These are phyloP conservation scores for Kluyveromyces lactis DNA, from an alignment of 805 yeast genomes.

Conservation along the genomic window DNA sequence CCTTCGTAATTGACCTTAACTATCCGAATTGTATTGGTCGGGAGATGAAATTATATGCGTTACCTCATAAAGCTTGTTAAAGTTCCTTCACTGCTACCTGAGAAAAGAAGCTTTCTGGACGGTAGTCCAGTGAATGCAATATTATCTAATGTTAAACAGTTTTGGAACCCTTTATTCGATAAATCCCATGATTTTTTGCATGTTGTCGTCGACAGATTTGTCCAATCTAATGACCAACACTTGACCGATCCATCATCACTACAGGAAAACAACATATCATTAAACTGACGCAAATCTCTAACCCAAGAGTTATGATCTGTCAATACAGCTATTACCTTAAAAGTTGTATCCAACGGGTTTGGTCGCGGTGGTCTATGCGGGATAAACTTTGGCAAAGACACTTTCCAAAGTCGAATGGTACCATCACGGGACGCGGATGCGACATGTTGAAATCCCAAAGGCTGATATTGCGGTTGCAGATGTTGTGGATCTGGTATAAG, in stretches of 20 bases:
- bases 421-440: conserved; percentile 78
- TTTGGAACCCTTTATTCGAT: conserved; percentile 71
- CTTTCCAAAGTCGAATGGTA: conserved; percentile 62
- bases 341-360: conserved; percentile 46
- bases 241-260: conserved; percentile 73
- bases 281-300: conserved; percentile 59
- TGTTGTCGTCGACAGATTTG: neutral
- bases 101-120: conserved; percentile 14
- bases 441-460: conserved; percentile 60
- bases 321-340: conserved; percentile 47
- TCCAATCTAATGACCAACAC: conserved; percentile 58
- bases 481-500: conserved; percentile 43
- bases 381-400: conserved; percentile 56
- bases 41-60: neutral
- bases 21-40: too few relatives aligned
- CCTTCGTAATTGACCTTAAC: too few relatives aligned
- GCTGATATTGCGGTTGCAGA: conserved; percentile 20
- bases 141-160: conserved; percentile 34
- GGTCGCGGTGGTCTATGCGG: conserved; percentile 53
- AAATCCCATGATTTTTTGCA: conserved; percentile 45
- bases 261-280: conserved; percentile 65
- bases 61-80: conserved; percentile 16
- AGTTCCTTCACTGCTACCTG: conserved; percentile 21
- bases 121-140: conserved; percentile 14
- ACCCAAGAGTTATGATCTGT: conserved; percentile 87